Evolutionary conservation across 2,329 filamentous ascomycete species (phyloP), one percentile per base, ranked within the genome.

Genomic region (Peltaster fructicola): DNA sequence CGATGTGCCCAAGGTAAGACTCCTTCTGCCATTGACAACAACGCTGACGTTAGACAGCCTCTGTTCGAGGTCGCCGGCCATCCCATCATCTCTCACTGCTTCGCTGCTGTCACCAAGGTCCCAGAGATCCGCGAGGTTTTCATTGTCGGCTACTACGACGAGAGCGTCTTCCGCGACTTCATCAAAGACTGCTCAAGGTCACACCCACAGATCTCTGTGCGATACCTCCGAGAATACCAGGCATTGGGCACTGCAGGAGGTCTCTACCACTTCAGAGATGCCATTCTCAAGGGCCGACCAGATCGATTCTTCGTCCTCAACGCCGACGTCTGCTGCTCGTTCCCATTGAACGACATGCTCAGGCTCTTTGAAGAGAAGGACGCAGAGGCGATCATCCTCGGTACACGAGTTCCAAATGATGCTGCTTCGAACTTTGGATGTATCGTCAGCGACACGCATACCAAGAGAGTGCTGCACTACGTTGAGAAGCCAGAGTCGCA

Each of bases 141-240:
- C 61, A 74, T 98, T 47, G 90, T 98, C 48, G 88, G 88, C 48
- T 98, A 98, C 68, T 98, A 95, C 55, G 88, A 98, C 51, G 88
- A 95, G 60, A 68, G 71, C 21, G 80, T 95, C 44, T 93, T 95
- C 68, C 78, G 82, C 46, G 84, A 93, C 57, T 95, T 95, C 59
- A 91, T 95, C 63, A 92, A 91, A 57, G 78, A 91, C 50, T 71
- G 82, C 32, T 63, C 72, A 32, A 69, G 69, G 51, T 76, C 80
- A 50, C 91, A 91, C 59, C 81, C 84, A 26, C 69, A 80, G 47
- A 71, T 95, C 44, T 72, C 73, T 43, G 81, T 95, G 57, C 81
- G 84, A 53, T 98, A 98, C 59, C 70, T 98, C 26, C 79, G 88
- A 48, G 88, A 98, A 63, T 98, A 98, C 61, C 76, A 91, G 54